phyloP scores from a whole-genome alignment of 371 early-diverging fungal genomes.

The Apophysomyces elegans region DNA sequence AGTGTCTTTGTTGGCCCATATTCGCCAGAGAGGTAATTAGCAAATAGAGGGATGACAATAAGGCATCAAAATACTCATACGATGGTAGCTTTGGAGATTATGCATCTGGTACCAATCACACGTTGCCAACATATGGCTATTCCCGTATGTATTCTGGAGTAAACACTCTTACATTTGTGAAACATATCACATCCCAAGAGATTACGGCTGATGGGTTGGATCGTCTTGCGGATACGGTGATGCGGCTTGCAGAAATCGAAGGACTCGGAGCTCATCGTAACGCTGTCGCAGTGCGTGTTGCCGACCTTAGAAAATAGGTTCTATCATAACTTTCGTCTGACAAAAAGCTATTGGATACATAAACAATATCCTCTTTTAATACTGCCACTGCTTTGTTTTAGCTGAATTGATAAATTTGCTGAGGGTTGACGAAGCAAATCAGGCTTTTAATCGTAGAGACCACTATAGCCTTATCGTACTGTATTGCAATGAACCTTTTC shows the following conservation, averaged over 20 bases:
- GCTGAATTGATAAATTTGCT: too few relatives aligned
- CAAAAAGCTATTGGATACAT: too few relatives aligned
- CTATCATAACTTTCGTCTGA: too few relatives aligned
- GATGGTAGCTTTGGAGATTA: slow-evolving; percentile 91
- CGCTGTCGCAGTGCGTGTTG: slow-evolving; percentile 91
- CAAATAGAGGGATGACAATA: background rate
- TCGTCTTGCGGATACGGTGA: slow-evolving; percentile 85
- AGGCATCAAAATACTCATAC: background rate
- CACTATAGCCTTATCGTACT: too few relatives aligned
- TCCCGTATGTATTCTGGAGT: slow-evolving; percentile 98
- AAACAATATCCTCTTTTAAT: too few relatives aligned
- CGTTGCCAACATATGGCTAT: slow-evolving; percentile 97
- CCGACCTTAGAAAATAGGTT: slow-evolving; percentile 58
- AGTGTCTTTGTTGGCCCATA: slow-evolving; percentile 96
- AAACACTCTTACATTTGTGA: slow-evolving; percentile 91
- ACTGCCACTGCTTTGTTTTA: too few relatives aligned
- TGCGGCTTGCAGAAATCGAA: slow-evolving; percentile 93
- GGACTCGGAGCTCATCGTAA: slow-evolving; percentile 95
- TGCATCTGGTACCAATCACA: slow-evolving; percentile 99
- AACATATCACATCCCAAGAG: slow-evolving; percentile 94
- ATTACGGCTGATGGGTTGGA: slow-evolving; percentile 89
- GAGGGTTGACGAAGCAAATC: too few relatives aligned
- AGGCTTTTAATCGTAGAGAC: background rate
- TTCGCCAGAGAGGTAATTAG: slow-evolving; percentile 87
- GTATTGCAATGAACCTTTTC: too few relatives aligned